Conservation (phyloP, 2,329 filamentous ascomycete genomes). For the Podosphaera fusca region DNA sequence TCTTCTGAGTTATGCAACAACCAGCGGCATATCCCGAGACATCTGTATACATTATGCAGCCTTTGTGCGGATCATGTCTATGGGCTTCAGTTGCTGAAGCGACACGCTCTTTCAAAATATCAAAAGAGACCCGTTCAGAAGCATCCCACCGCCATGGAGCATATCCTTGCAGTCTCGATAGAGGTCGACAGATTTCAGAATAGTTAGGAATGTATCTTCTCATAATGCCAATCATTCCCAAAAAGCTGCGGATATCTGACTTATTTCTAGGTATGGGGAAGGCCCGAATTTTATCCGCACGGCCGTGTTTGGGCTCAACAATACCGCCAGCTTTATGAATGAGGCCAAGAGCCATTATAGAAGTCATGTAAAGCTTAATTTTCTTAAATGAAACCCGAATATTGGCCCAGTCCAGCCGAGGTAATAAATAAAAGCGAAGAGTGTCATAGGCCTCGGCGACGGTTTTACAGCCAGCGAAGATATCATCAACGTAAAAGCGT, state of each 20-base stretch:
- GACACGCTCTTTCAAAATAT: background rate
- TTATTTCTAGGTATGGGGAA: background rate
- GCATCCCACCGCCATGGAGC: background rate
- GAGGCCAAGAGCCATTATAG: background rate
- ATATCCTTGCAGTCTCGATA: background rate
- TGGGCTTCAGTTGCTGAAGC: background rate
- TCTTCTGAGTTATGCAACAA: background rate
- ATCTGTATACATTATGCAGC: background rate
- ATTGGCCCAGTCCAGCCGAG: background rate
- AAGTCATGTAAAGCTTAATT: background rate
- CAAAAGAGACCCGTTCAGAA: background rate
- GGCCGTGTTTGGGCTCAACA: background rate
- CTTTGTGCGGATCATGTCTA: constrained; percentile 12
- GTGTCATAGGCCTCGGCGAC: background rate
- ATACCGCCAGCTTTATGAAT: background rate
- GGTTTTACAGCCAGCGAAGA: background rate
- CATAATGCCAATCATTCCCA: background rate
- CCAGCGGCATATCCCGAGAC: background rate
- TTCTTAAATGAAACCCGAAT: background rate
- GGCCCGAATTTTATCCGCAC: background rate
- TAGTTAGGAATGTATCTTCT: background rate
- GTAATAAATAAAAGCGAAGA: background rate
- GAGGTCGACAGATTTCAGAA: background rate
- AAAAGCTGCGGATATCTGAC: background rate
- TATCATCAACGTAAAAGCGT: background rate